These are phyloP conservation scores for Globisporangium parvum DNA, from an alignment of 352 stramenopile genomes.

Conservation along the genomic window DNA sequence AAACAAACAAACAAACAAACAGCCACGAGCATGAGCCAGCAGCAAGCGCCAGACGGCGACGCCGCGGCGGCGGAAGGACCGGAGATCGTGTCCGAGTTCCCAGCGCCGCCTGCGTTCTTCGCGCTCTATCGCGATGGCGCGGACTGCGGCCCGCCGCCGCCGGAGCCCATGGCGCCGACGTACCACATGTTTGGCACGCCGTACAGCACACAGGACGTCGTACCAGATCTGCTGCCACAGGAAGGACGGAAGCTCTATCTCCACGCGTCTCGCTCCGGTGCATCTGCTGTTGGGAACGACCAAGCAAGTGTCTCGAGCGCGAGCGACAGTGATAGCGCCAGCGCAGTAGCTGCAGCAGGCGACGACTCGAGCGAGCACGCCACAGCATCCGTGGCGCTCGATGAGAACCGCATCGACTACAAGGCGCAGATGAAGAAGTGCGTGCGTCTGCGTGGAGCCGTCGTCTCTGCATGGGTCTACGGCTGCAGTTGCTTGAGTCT, in stretches of 20 bases:
- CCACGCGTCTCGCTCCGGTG: neutral
- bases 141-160: constrained; percentile 44
- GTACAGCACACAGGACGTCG: constrained; percentile 76
- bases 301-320: neutral
- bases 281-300: neutral
- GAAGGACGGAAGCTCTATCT: constrained; percentile 62
- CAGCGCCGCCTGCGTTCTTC: constrained; percentile 75
- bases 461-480: neutral
- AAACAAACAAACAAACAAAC: neutral
- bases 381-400: constrained; percentile 2
- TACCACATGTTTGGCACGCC: constrained; percentile 86
- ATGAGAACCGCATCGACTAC: constrained; percentile 35
- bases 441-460: no score
- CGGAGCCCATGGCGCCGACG: constrained; percentile 64
- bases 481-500: neutral
- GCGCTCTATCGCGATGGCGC: constrained; percentile 54
- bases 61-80: constrained; percentile 30
- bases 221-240: constrained; percentile 64
- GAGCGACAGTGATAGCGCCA: neutral
- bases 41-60: constrained; percentile 4
- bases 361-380: neutral
- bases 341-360: neutral
- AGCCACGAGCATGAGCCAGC: constrained; percentile 15
- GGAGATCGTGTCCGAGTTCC: constrained; percentile 84
- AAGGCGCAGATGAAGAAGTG: constrained; percentile 82